These are phyloP conservation scores for Cladosporium austrohemisphaericum DNA, from an alignment of 2,329 filamentous ascomycete species.

Conservation along the genomic window DNA sequence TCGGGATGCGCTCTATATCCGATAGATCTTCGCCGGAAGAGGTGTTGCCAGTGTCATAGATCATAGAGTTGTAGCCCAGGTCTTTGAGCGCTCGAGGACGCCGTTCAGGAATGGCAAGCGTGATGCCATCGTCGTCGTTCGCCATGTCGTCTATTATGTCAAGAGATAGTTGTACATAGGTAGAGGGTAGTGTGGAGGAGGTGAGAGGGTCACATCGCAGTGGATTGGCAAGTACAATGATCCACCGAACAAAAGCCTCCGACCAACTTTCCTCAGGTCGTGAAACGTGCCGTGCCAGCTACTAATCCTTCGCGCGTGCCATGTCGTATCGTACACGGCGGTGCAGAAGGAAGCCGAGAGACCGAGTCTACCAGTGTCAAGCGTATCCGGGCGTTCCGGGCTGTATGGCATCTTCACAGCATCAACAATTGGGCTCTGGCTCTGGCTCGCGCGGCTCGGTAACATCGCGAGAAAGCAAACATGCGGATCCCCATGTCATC, in stretches of 20 bases:
- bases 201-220: background rate
- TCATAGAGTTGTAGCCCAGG: slow-evolving; percentile 13
- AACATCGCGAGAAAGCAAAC: background rate
- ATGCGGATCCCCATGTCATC: slow-evolving; percentile 12
- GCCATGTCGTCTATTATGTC: background rate
- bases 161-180: background rate
- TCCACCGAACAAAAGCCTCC: slow-evolving; percentile 1
- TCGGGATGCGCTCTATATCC: slow-evolving; percentile 26
- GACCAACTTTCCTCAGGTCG: slow-evolving; percentile 7
- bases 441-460: background rate
- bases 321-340: slow-evolving; percentile 2
- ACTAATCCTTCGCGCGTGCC: slow-evolving; percentile 1
- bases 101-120: slow-evolving; percentile 6
- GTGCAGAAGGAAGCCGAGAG: background rate
- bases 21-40: slow-evolving; percentile 43
- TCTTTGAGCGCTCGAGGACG: slow-evolving; percentile 7
- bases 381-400: slow-evolving; percentile 4
- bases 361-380: slow-evolving; percentile 1
- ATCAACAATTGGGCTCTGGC: background rate
- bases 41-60: slow-evolving; percentile 24
- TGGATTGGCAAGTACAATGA: background rate
- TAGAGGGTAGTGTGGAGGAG: background rate
- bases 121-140: slow-evolving; percentile 12
- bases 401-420: background rate
- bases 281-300: slow-evolving; percentile 11